Conservation (phyloP, 2,329 filamentous ascomycete genomes). For the Cercospora sp. region DNA sequence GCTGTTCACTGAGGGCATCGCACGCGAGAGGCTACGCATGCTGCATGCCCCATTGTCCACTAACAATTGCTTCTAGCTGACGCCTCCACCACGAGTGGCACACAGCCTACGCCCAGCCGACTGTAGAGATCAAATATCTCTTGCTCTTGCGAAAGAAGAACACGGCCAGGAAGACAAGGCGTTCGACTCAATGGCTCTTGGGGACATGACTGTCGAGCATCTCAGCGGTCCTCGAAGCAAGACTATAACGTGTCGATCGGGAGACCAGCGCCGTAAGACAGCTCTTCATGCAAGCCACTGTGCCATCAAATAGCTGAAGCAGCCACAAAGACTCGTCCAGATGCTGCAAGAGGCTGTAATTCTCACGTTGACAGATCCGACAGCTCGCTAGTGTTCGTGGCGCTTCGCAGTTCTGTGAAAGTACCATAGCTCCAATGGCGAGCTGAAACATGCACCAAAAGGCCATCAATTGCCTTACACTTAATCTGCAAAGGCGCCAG, state of each 20-base stretch:
- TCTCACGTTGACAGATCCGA: neutral
- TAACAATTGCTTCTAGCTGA: neutral
- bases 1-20: neutral
- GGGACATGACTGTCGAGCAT: neutral
- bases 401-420: neutral
- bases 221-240: neutral
- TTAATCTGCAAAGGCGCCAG: neutral
- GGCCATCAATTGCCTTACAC: neutral
- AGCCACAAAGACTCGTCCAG: neutral
- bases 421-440: neutral
- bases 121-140: neutral
- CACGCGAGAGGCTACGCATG: neutral
- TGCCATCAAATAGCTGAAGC: neutral
- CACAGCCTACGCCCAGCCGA: neutral
- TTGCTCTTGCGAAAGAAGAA: neutral
- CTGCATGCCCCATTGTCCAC: neutral
- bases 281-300: neutral
- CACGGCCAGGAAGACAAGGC: neutral
- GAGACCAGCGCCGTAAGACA: neutral
- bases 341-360: neutral
- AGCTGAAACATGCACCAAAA: neutral
- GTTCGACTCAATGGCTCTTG: neutral
- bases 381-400: neutral
- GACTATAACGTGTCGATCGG: neutral
- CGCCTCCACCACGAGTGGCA: neutral